phyloP scores from a whole-genome alignment of 140 eudicot species.

The Senecio squalidus region DNA sequence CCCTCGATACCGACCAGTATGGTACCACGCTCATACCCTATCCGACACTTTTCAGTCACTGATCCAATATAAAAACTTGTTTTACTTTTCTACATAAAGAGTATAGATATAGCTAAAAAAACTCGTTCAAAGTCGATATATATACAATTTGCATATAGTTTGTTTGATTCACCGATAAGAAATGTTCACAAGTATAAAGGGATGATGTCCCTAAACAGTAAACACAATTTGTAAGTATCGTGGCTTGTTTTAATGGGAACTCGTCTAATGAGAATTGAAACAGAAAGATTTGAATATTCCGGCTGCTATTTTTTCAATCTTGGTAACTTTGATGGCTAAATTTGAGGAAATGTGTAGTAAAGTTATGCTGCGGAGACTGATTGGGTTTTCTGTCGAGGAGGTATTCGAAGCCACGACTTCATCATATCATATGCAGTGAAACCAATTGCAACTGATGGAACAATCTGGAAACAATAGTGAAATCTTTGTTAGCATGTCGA shows the following conservation, averaged over 20 bases:
- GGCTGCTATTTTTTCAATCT: not conserved
- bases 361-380: constrained; percentile 43
- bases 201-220: no score
- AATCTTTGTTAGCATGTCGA: not conserved
- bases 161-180: no score
- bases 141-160: no score
- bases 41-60: no score
- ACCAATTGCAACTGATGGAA: constrained; percentile 97
- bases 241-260: not conserved
- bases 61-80: no score
- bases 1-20: no score
- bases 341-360: not conserved
- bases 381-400: constrained; percentile 67
- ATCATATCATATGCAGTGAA: constrained; percentile 88
- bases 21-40: no score
- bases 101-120: no score
- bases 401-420: constrained; percentile 77
- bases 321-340: not conserved
- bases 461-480: constrained; percentile 41
- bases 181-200: no score
- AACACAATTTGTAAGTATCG: no score
- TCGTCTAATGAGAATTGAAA: not conserved
- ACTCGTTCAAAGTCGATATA: no score
- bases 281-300: not conserved
- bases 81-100: no score